phyloP scores from a whole-genome alignment of 2,329 filamentous ascomycete genomes.

The Mycosphaerella sp. region DNA sequence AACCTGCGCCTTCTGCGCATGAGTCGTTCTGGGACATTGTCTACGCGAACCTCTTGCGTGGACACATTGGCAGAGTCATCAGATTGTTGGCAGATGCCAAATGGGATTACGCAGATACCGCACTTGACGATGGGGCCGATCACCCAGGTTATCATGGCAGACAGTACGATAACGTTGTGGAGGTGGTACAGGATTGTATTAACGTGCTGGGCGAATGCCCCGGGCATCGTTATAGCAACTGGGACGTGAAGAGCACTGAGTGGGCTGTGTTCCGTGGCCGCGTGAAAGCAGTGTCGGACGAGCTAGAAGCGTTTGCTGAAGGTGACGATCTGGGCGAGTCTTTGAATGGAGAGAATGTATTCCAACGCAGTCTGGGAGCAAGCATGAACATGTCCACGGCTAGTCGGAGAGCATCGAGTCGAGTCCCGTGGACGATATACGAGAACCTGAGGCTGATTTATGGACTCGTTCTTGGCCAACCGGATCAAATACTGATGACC shows the following conservation, averaged over 20 bases:
- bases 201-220: constrained; percentile 69
- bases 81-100: constrained; percentile 65
- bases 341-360: constrained; percentile 32
- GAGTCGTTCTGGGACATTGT: constrained; percentile 78
- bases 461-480: constrained; percentile 68
- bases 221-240: constrained; percentile 57
- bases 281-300: constrained; percentile 53
- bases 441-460: constrained; percentile 77
- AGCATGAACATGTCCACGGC: constrained; percentile 59
- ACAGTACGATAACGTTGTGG: constrained; percentile 69
- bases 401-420: constrained; percentile 69
- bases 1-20: constrained; percentile 69
- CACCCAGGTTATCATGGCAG: constrained; percentile 64
- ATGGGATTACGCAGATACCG: constrained; percentile 67
- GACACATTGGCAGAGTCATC: constrained; percentile 62
- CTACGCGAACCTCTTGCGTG: constrained; percentile 67
- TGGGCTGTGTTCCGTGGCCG: constrained; percentile 80
- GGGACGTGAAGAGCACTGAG: constrained; percentile 74
- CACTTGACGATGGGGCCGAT: constrained; percentile 51
- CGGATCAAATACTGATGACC: constrained; percentile 65
- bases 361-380: constrained; percentile 16
- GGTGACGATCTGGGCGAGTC: constrained; percentile 50
- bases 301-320: constrained; percentile 73
- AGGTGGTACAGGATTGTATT: constrained; percentile 57
- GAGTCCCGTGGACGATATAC: constrained; percentile 84